Conservation (phyloP, 352 stramenopile genomes). For the Globisporangium polare region DNA sequence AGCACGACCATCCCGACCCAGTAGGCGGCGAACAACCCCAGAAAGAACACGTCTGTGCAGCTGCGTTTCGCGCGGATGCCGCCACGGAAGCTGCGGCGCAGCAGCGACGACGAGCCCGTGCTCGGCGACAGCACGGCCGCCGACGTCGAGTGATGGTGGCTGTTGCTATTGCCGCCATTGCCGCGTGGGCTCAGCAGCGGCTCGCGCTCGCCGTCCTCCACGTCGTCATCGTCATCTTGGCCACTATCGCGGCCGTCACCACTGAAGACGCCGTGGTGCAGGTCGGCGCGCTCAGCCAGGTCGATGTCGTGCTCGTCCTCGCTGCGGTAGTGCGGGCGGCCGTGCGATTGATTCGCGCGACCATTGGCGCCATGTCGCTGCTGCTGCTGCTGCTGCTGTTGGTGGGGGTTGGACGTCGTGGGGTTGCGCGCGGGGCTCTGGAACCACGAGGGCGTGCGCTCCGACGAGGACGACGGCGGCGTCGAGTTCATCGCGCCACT, state of each 20-base stretch:
- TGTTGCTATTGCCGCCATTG: slow-evolving; percentile 1
- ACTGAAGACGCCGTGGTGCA: neutral
- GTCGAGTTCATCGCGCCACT: neutral
- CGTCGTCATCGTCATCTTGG: slow-evolving; percentile 20
- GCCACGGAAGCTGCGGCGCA: slow-evolving; percentile 40
- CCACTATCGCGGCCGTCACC: slow-evolving; percentile 7
- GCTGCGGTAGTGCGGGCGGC: slow-evolving; percentile 7
- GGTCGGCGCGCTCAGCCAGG: neutral
- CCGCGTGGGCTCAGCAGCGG: slow-evolving; percentile 32
- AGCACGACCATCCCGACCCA: slow-evolving; percentile 79
- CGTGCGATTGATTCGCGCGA: neutral
- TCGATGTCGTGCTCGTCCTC: slow-evolving; percentile 12
- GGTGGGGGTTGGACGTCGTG: neutral
- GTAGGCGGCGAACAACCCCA: slow-evolving; percentile 55
- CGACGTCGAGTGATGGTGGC: slow-evolving; percentile 12
- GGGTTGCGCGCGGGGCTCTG: slow-evolving; percentile 8
- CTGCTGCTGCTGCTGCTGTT: neutral
- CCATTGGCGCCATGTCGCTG: neutral
- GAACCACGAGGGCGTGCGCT: slow-evolving; percentile 12
- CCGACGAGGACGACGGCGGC: slow-evolving; percentile 6
- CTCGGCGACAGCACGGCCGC: slow-evolving; percentile 47
- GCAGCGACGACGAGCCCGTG: slow-evolving; percentile 32
- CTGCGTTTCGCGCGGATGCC: slow-evolving; percentile 34
- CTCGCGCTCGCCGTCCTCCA: slow-evolving; percentile 25
- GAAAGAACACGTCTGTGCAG: slow-evolving; percentile 57